phyloP scores from a whole-genome alignment of 495 filamentous ascomycete genomes.

The Penicillium silybi region DNA sequence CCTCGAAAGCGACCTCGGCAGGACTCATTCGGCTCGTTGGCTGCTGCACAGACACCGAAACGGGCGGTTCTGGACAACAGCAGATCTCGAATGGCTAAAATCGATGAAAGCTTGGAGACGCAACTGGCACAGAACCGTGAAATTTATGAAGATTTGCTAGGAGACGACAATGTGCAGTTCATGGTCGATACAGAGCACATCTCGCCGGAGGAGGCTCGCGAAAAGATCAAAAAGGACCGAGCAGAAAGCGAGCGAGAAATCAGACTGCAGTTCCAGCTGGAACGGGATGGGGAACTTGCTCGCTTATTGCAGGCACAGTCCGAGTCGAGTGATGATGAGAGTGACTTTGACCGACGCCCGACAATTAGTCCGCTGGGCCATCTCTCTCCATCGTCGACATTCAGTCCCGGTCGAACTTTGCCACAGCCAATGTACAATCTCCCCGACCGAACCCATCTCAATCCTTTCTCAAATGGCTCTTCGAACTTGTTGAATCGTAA shows the following conservation, averaged over 20 bases:
- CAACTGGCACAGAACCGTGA: conserved; percentile 2
- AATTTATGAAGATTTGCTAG: conserved; percentile 1
- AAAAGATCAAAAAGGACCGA: conserved; percentile 30
- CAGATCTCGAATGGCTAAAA: conserved; percentile 4
- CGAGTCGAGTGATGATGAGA: background rate
- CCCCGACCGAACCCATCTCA: conserved; percentile 9
- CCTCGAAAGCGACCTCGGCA: conserved; percentile 22
- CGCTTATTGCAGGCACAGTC: conserved; percentile 31
- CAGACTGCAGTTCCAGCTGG: conserved; percentile 8
- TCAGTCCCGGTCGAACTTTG: background rate
- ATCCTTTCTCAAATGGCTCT: background rate
- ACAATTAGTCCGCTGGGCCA: background rate
- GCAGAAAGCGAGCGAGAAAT: conserved; percentile 23
- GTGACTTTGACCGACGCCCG: background rate
- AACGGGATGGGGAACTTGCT: conserved; percentile 47
- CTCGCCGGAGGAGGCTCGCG: conserved; percentile 25
- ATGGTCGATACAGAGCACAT: conserved; percentile 5
- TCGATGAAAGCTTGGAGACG: conserved; percentile 3
- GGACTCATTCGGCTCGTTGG: conserved; percentile 8
- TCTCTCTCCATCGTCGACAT: background rate
- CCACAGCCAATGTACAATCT: background rate
- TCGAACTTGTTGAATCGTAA: background rate
- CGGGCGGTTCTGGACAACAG: conserved; percentile 1
- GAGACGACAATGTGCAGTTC: conserved; percentile 1
- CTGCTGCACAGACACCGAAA: conserved; percentile 12